Base-by-base conservation (phyloP, 441 rosid species). In the Mallotus repandus region DNA sequence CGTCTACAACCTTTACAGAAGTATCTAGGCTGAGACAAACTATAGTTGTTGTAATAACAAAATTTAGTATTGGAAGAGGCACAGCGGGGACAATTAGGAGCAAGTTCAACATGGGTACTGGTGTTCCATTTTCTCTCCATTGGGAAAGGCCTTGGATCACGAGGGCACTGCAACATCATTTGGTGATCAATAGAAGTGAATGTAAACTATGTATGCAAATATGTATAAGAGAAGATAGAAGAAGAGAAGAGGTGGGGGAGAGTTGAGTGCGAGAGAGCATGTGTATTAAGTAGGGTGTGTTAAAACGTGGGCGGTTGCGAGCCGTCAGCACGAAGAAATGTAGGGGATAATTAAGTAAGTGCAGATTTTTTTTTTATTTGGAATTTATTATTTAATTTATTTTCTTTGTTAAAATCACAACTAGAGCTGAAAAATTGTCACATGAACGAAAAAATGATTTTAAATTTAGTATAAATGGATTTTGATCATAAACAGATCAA, bases 1-100 rank as follows among this genome's bases (percentile, higher is more conserved):
- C 92, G 59, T 15, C 90, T 68, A 63, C 92, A 88, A 57, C 78
- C 84, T 71, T 86, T 88, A 67, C 92, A 88, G 32, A 86, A 86
- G 80, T 85, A 88, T 63, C 90, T 77, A 3, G 89, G 92, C 86
- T 88, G 92, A 0, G 88, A 83, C 79, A 88, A 67, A 82, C 92
- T 88, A 22, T 88, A 88, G 81, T 88, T 88, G 69, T 88, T 88
- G 84, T 86, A 88, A 79, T 88, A 88, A 69, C 91, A 88, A 72
- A 88, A 88, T 61, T 88, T 88, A 45, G 92, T 88, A 80, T 86
- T 82, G 43, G 89, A 16, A 52, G 92, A 88, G 12, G 90, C 81
- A 60, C 92, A 88, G 8, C 92, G 92, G 15, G 92, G 92, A 69
- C 92, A 88, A 48, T 74, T 81, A 3, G 92, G 90, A 16, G 90